phyloP scores from a whole-genome alignment of 2,329 filamentous ascomycete genomes.

The Chaetomiaceae sp. region DNA sequence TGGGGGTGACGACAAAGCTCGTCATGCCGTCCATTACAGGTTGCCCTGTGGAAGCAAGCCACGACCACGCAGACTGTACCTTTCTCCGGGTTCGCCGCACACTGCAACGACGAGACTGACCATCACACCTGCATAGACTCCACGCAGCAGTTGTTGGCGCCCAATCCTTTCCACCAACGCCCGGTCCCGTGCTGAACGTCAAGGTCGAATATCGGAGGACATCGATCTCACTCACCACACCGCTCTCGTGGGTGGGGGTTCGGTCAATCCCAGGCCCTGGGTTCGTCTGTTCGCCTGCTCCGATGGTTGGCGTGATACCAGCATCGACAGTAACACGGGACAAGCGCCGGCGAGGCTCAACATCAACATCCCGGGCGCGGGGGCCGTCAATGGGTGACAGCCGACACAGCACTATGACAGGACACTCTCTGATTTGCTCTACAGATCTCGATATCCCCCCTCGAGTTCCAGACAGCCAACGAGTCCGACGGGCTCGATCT shows the following conservation, averaged over 20 bases:
- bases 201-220: constrained; percentile 9
- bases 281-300: constrained; percentile 18
- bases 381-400: constrained; percentile 42
- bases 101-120: not conserved
- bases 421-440: constrained; percentile 11
- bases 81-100: not conserved
- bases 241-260: constrained; percentile 14
- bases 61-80: not conserved
- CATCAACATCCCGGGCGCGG: constrained; percentile 43
- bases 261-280: constrained; percentile 2
- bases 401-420: constrained; percentile 1
- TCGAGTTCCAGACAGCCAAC: constrained; percentile 39
- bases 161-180: not conserved
- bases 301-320: constrained; percentile 37
- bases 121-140: not conserved
- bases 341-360: constrained; percentile 43
- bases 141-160: constrained; percentile 8
- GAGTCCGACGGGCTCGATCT: constrained; percentile 41
- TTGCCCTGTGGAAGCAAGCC: constrained; percentile 4
- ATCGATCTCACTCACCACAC: constrained; percentile 6
- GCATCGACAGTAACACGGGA: constrained; percentile 35
- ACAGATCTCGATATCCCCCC: constrained; percentile 50
- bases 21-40: constrained; percentile 23
- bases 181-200: not conserved
- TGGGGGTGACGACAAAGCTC: constrained; percentile 15